phyloP scores from a whole-genome alignment of 1,284 basidiomycete genomes.

The Ceratobasidium sp. region DNA sequence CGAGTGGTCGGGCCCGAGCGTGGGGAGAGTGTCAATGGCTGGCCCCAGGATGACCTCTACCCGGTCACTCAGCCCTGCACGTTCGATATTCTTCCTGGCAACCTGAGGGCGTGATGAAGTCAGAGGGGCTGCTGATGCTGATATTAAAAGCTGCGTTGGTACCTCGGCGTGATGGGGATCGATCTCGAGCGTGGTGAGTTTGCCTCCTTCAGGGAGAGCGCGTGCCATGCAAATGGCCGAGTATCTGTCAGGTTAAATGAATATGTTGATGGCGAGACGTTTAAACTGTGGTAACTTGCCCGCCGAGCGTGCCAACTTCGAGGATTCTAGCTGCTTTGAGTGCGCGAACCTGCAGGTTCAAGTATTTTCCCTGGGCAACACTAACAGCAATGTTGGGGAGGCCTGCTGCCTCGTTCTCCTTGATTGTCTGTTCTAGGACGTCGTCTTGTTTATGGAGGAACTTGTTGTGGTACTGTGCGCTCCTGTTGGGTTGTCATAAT shows the following conservation, averaged over 20 bases:
- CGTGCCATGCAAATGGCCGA: slow-evolving; percentile 70
- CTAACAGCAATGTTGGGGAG: slow-evolving; percentile 67
- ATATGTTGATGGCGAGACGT: not conserved
- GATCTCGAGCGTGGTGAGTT: slow-evolving; percentile 64
- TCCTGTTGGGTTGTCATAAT: not conserved
- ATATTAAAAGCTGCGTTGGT: not conserved
- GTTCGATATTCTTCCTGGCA: slow-evolving; percentile 63
- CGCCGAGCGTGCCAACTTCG: slow-evolving; percentile 72
- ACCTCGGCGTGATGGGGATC: slow-evolving; percentile 63
- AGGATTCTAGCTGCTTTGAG: slow-evolving; percentile 65
- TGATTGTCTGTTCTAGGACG: slow-evolving; percentile 59
- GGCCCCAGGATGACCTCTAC: slow-evolving; percentile 64
- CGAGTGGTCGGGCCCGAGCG: slow-evolving; percentile 58
- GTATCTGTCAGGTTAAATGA: slow-evolving; percentile 57
- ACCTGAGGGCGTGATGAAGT: slow-evolving; percentile 56
- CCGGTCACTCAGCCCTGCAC: slow-evolving; percentile 62
- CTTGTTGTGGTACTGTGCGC: slow-evolving; percentile 64
- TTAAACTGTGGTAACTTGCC: slow-evolving; percentile 56
- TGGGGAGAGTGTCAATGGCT: slow-evolving; percentile 61
- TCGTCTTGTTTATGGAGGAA: slow-evolving; percentile 63
- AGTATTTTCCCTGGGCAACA: slow-evolving; percentile 66
- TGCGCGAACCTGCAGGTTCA: slow-evolving; percentile 63
- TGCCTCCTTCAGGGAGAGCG: slow-evolving; percentile 65
- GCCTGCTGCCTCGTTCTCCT: slow-evolving; percentile 60
- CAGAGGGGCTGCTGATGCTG: slow-evolving; percentile 34